These are phyloP conservation scores for Fusarium protoensiforme DNA, from an alignment of 2,329 filamentous ascomycete species.

Conservation along the genomic window DNA sequence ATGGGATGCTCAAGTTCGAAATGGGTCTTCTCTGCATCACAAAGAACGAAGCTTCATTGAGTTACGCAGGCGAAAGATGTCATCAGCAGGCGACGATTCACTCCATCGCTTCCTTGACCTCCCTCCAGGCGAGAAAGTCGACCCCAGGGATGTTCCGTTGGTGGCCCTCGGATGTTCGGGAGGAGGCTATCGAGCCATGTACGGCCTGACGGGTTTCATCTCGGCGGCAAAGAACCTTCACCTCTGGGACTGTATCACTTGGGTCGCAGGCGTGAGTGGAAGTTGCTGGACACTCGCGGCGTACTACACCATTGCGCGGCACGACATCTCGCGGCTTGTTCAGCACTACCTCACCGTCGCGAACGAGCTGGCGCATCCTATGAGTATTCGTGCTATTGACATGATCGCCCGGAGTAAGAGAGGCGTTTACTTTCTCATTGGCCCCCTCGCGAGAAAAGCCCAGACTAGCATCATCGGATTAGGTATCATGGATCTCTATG, in stretches of 20 bases:
- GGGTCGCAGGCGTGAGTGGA: constrained; percentile 38
- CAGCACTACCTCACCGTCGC: constrained; percentile 34
- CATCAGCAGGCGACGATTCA: constrained; percentile 16
- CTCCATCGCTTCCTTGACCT: constrained; percentile 26
- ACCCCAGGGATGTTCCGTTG: constrained; percentile 33
- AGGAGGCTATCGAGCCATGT: constrained; percentile 40
- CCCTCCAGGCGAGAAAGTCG: constrained; percentile 6
- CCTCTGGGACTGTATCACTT: constrained; percentile 36
- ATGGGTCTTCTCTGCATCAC: constrained; percentile 17
- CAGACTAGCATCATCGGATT: constrained; percentile 37
- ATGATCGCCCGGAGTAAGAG: constrained; percentile 25
- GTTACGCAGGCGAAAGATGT: constrained; percentile 21
- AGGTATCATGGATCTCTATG: constrained; percentile 40
- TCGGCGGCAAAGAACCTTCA: constrained; percentile 18
- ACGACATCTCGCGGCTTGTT: constrained; percentile 16
- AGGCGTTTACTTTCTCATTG: constrained; percentile 35
- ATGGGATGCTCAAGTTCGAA: constrained; percentile 33
- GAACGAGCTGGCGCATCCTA: constrained; percentile 30
- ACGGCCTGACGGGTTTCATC: constrained; percentile 37
- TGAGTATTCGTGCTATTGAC: constrained; percentile 32
- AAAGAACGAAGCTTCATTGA: constrained; percentile 27
- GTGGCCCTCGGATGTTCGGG: constrained; percentile 36
- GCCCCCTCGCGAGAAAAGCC: constrained; percentile 33
- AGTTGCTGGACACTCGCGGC: constrained; percentile 40
- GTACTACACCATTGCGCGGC: constrained; percentile 38